A percentile compares a stretch with the other conserved stretches of the same genome.
Evolutionary conservation across 495 filamentous ascomycete species (phyloP).

Genomic region (Achaetomiella virescens): DNA sequence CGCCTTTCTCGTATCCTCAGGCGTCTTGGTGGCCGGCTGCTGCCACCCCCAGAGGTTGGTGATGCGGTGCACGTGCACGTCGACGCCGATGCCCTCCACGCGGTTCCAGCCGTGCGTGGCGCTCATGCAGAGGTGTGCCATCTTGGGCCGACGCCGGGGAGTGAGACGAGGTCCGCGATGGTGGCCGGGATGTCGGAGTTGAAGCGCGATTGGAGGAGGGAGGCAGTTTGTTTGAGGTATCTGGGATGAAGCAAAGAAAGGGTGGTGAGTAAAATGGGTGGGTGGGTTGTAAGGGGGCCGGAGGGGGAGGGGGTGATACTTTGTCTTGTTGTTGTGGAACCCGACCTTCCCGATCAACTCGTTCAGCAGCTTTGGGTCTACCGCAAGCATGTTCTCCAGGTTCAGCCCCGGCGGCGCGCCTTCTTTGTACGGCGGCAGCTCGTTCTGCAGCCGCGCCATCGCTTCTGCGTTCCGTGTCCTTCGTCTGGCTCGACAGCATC

Average conservation of each 20-base stretch:
- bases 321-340: constrained; percentile 94
- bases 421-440: constrained; percentile 51
- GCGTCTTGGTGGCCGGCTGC: constrained; percentile 57
- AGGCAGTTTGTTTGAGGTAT: constrained; percentile 75
- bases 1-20: constrained; percentile 75
- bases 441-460: constrained; percentile 69
- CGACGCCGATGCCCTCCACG: constrained; percentile 58
- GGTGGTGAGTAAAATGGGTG: background rate
- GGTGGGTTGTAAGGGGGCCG: background rate
- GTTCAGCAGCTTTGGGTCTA: constrained; percentile 64
- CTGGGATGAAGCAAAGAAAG: too few relatives aligned
- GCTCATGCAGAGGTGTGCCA: constrained; percentile 88
- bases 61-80: constrained; percentile 75
- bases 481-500: constrained; percentile 96
- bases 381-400: constrained; percentile 71
- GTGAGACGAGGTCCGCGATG: constrained; percentile 65
- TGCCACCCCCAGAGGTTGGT: constrained; percentile 97
- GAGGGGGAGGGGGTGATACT: constrained; percentile 27
- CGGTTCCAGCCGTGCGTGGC: constrained; percentile 49
- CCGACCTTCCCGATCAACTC: constrained; percentile 77
- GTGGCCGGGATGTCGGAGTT: constrained; percentile 77
- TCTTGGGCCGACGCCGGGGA: constrained; percentile 94
- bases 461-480: constrained; percentile 85
- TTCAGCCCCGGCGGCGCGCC: constrained; percentile 50
- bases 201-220: constrained; percentile 63